Evolutionary conservation across 2,329 filamentous ascomycete genomes (phyloP).

Genomic region (Apiospora aurea): DNA sequence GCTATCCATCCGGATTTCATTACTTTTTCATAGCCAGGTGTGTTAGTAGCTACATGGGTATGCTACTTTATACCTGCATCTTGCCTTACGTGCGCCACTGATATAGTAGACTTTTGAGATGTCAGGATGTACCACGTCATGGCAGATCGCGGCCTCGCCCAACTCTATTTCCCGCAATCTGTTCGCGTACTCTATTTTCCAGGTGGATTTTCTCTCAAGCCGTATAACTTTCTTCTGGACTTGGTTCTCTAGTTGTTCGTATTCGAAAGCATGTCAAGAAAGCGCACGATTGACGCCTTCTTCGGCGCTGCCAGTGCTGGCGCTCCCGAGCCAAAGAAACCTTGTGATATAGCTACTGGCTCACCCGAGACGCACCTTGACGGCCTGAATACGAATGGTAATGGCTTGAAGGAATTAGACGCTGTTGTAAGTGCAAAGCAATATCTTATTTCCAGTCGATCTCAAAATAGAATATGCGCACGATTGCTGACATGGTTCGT

Average conservation of each 20-base stretch:
- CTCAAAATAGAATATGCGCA: not conserved
- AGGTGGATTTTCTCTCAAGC: not conserved
- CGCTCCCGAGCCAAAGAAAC: slow-evolving; percentile 50
- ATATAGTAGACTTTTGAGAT: not conserved
- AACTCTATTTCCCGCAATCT: not conserved
- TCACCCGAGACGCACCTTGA: not conserved
- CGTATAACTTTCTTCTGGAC: not conserved
- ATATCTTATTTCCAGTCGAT: not conserved
- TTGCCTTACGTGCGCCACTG: not conserved
- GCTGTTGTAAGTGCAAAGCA: not conserved
- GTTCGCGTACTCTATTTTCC: not conserved
- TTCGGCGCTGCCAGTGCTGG: slow-evolving; percentile 53
- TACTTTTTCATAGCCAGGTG: not conserved
- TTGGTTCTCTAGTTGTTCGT: not conserved
- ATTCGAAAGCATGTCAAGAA: slow-evolving; percentile 46
- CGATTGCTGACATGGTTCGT: not conserved
- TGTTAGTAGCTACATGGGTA: not conserved
- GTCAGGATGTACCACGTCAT: not conserved
- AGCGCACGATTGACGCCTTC: slow-evolving; percentile 74
- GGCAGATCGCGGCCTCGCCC: not conserved
- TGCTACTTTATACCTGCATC: not conserved
- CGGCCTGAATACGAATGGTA: not conserved
- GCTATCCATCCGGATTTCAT: not conserved
- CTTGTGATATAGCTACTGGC: slow-evolving; percentile 26
- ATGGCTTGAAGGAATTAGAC: not conserved